A percentile compares a stretch with the other conserved stretches of the same genome.
These are phyloP conservation scores for Eruca vesicaria DNA, from an alignment of 441 rosid species.

Conservation along the genomic window DNA sequence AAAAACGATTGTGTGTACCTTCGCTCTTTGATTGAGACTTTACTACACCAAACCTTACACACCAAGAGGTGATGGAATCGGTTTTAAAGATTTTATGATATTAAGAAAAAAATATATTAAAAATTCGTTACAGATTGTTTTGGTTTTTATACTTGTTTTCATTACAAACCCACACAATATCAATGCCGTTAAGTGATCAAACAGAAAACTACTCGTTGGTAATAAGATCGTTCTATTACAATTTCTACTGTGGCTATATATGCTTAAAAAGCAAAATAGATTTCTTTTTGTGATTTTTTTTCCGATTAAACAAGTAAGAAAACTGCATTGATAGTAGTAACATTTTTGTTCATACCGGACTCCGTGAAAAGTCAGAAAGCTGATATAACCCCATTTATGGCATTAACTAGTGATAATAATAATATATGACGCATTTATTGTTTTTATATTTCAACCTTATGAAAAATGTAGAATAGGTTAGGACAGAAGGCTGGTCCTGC, in stretches of 20 bases:
- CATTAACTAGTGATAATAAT: conserved; percentile 19
- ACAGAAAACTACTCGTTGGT: background rate
- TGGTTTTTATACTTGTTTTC: background rate
- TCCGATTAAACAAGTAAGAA: background rate
- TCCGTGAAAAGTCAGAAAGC: background rate
- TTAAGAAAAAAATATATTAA: background rate
- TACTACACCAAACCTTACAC: conserved; percentile 24
- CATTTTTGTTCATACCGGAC: background rate
- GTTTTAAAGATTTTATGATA: background rate
- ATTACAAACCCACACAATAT: background rate
- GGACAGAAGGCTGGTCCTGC: conserved; percentile 36
- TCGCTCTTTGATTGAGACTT: conserved; percentile 32
- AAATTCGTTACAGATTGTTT: background rate
- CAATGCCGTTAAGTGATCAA: background rate
- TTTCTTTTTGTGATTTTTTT: background rate
- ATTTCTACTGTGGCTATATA: background rate
- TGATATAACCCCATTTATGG: background rate
- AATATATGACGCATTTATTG: conserved; percentile 19
- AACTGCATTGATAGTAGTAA: background rate
- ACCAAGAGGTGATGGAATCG: background rate
- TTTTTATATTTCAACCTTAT: background rate
- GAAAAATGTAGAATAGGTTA: background rate
- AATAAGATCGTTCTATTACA: background rate
- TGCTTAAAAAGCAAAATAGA: background rate
- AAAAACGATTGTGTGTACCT: conserved; percentile 25